phyloP scores from a whole-genome alignment of 1,284 basidiomycete species.

The Rhodotorula sp. region DNA sequence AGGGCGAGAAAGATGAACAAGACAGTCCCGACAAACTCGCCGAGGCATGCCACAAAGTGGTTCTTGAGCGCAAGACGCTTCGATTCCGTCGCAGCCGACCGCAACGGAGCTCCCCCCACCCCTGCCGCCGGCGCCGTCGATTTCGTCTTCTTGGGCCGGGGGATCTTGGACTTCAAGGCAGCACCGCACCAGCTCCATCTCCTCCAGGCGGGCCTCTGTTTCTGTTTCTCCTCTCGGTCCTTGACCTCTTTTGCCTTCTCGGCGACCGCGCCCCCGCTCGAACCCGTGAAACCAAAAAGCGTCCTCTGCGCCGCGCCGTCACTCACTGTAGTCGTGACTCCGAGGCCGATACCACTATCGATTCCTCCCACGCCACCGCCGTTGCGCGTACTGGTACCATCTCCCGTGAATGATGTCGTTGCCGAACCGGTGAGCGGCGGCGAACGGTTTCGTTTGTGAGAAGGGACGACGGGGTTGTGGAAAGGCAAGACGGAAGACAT shows the following conservation, averaged over 20 bases:
- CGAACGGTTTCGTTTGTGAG: not conserved
- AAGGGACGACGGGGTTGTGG: not conserved
- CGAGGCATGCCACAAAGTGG: slow-evolving; percentile 29
- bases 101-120: too few relatives aligned
- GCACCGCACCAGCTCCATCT: too few relatives aligned
- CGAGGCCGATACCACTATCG: not conserved
- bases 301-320: too few relatives aligned
- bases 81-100: not conserved
- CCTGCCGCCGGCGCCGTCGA: too few relatives aligned
- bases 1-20: slow-evolving; percentile 29
- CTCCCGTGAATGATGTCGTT: not conserved
- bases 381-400: not conserved
- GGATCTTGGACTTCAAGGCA: too few relatives aligned
- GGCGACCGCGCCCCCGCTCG: too few relatives aligned
- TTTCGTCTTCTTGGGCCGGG: too few relatives aligned
- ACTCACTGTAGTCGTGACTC: not conserved
- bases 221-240: too few relatives aligned
- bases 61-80: slow-evolving; percentile 24
- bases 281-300: too few relatives aligned
- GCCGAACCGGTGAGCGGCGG: not conserved
- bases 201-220: too few relatives aligned
- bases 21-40: slow-evolving; percentile 38
- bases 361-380: too few relatives aligned
- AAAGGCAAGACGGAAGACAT: not conserved
- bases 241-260: too few relatives aligned